phyloP scores from a whole-genome alignment of 2,329 filamentous ascomycete species.

The Paecilomyces fulvus region DNA sequence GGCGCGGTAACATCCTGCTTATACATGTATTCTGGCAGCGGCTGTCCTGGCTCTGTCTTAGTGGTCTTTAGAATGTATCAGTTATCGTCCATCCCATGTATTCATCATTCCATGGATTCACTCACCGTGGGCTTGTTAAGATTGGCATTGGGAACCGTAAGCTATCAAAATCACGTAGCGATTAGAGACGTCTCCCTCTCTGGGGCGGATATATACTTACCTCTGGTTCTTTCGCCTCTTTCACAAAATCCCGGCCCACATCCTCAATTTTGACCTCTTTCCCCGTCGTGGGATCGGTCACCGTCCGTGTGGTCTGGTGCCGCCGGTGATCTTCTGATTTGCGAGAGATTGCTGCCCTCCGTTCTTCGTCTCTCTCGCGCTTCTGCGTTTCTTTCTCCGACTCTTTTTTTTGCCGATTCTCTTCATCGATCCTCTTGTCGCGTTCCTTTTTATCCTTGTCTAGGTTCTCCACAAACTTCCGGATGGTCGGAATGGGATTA shows the following conservation, averaged over 20 bases:
- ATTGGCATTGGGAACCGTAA: constrained; percentile 86
- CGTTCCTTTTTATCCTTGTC: constrained; percentile 71
- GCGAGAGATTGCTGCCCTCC: constrained; percentile 30
- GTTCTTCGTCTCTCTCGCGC: constrained; percentile 34
- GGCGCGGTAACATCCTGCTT: constrained; percentile 86
- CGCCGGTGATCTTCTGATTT: constrained; percentile 35
- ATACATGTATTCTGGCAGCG: constrained; percentile 69
- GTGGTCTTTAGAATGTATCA: constrained; percentile 41
- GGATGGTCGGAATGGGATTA: constrained; percentile 82
- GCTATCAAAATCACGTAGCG: constrained; percentile 31
- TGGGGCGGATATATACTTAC: constrained; percentile 32
- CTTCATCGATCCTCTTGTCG: constrained; percentile 61
- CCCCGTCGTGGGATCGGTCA: constrained; percentile 83
- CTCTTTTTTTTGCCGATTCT: constrained; percentile 34
- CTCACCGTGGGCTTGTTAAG: constrained; percentile 61
- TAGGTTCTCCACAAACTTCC: constrained; percentile 70
- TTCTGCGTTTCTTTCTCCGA: constrained; percentile 27
- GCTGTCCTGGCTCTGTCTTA: constrained; percentile 62
- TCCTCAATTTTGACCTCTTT: constrained; percentile 80
- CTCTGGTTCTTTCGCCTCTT: constrained; percentile 62
- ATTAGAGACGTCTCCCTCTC: not conserved
- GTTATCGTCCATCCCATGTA: not conserved
- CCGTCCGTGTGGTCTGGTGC: constrained; percentile 45
- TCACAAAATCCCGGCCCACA: constrained; percentile 60
- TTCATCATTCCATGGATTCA: constrained; percentile 1